A percentile compares a stretch with the other conserved stretches of the same genome.
phyloP scores from a whole-genome alignment of 2,329 filamentous ascomycete genomes.

The Diaporthe sp. region DNA sequence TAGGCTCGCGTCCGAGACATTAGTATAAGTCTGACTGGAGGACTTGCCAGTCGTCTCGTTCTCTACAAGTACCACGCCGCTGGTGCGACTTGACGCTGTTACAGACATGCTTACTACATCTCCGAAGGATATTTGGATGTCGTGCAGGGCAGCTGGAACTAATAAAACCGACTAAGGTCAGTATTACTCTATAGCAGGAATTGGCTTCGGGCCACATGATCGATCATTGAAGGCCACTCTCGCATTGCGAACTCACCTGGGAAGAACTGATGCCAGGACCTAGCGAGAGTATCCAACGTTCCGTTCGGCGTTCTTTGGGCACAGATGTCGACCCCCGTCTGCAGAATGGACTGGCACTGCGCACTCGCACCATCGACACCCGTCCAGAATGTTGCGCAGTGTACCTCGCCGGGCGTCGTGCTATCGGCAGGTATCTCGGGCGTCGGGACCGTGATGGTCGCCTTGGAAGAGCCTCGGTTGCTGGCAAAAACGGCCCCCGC shows the following conservation, averaged over 20 bases:
- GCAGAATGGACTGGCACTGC: background rate
- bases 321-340: background rate
- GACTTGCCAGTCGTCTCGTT: background rate
- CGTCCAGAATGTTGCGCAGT: conserved; percentile 12
- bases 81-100: background rate
- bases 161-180: background rate
- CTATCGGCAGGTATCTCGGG: background rate
- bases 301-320: background rate
- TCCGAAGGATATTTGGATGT: conserved; percentile 3
- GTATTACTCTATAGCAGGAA: too few relatives aligned
- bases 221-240: background rate
- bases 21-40: background rate
- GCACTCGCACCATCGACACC: background rate
- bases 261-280: conserved; percentile 6
- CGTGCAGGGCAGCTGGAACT: background rate
- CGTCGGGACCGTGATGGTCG: background rate
- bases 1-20: background rate
- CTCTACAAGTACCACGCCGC: background rate
- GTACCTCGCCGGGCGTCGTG: background rate
- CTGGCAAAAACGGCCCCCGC: background rate
- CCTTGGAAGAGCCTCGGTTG: background rate
- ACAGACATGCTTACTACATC: background rate
- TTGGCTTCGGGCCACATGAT: background rate
- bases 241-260: background rate
- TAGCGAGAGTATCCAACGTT: background rate